Base-by-base conservation (phyloP, 1,284 basidiomycete species). In the Mycosarcoma maydis region DNA sequence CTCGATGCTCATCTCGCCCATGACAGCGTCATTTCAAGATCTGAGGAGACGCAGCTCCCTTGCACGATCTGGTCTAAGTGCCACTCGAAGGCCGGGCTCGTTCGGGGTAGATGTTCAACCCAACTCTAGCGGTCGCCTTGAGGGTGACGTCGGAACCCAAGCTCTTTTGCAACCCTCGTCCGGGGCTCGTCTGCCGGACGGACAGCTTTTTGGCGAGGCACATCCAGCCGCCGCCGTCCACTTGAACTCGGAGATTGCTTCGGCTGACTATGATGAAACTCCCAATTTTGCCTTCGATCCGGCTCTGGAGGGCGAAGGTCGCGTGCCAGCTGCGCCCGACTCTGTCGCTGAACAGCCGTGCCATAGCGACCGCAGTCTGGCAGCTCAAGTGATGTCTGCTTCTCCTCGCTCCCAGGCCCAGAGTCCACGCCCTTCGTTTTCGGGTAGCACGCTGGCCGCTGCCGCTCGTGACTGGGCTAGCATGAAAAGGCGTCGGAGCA, bases 401-500 rank as follows among this genome's bases (percentile, higher is more conserved):
- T 42, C 46, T 3, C 51, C 58, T 14, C 37, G 38, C 8, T 32
- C 39, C 19, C 32, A 26, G 7, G n/a, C 38, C 3, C 27, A 24
- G 9, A 62, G 58, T 22, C 65, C 66, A 6, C 66, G 66, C 14
- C 29, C 51, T 9, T 64, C 60, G 11, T 70, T 70, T 26, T 70
- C 59, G 14, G 56, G 52, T 10, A 70, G 66, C 56, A 70, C 66
- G 3, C 48, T 70, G 9, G 66, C 60, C 9, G 66, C 60, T 8
- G 66, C 66, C 2, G 66, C 66, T 14, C 66, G 66, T 39, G 66
- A 70, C 44, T 70, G 66, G 66, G 47, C 61, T 2, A 57, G 61
- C 49, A 64, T 64, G 32, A 64, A 52, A 30, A 38, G 45, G n/a
- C 45, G 61, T 26, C 39, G 50, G 20, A 45, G 54, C 30, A 47